Evolutionary conservation across 1,139 yeast species (phyloP).

Genomic region (Suhomyces bribrorum): DNA sequence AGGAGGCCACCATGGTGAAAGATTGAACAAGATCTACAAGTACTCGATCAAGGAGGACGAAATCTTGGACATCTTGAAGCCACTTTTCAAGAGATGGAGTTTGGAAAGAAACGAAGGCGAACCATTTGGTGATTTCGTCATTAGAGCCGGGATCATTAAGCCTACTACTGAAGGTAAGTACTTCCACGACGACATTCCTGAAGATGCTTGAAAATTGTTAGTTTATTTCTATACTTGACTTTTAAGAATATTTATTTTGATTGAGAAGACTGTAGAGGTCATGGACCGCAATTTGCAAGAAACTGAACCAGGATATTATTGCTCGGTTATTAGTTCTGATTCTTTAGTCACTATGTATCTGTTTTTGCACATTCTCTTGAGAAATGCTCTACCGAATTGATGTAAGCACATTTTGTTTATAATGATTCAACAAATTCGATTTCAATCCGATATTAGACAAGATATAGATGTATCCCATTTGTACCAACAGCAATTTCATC

Average conservation of each 20-base stretch:
- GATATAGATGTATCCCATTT: too few species aligned
- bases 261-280: background rate
- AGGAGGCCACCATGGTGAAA: slow-evolving; percentile 94
- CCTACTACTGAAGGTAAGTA: slow-evolving; percentile 89
- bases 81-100: slow-evolving; percentile 92
- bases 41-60: slow-evolving; percentile 91
- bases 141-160: slow-evolving; percentile 82
- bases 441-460: too few species aligned
- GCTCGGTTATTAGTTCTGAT: too few species aligned
- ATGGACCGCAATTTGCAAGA: too few species aligned
- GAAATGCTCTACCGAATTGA: too few species aligned
- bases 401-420: too few species aligned
- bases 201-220: slow-evolving; percentile 50
- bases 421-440: too few species aligned
- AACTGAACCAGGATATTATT: too few species aligned
- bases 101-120: slow-evolving; percentile 87
- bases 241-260: background rate
- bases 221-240: background rate
- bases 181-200: slow-evolving; percentile 93
- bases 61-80: slow-evolving; percentile 72
- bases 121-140: slow-evolving; percentile 92
- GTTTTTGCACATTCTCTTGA: too few species aligned
- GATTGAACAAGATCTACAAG: slow-evolving; percentile 87
- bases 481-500: too few species aligned
- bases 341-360: too few species aligned